Evolutionary conservation across 345 rosid species (phyloP), one percentile per base, ranked within the genome.

Genomic region (Atalantia buxifolia): DNA sequence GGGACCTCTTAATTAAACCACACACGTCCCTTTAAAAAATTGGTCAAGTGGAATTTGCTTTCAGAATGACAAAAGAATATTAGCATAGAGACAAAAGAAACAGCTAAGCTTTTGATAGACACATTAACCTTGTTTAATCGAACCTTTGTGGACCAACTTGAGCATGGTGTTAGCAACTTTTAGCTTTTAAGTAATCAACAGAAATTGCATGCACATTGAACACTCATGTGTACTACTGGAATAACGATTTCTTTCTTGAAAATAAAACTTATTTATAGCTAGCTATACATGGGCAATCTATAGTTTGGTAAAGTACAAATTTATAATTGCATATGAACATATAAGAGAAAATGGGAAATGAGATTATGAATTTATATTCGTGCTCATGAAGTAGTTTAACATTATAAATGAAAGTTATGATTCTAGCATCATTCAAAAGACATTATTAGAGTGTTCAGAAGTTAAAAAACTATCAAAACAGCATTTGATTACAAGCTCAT

Each of bases 51-150:
- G 42, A 38, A 42, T 76, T 78, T 80, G 71, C 80, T 72, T 78
- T 82, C 76, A 76, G 56, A 6, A 50, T 40, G 77, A 74, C 76
- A 27, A 70, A 31, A 31, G 2, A 31, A 31, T 31, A 31, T 74
- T 57, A 48, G 40, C 66, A 79, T 38, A 70, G 77, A 64, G 79
- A 76, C 63, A 75, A 74, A 42, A 71, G 48, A 24, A 82, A 76
- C 85, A 82, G 87, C 84, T 80, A 84, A 85, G 84, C 81, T 74
- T 28, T 66, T 78, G 81, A 85, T 56, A 14, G 61, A 69, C 80
- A 79, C 88, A 65, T 75, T 50, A 53, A 78, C 50, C 76, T 45
- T 84, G 79, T 73, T 79, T 66, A 79, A 78, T 73, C 69, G 77
- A 74, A 67, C 63, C 13, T 79, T 33, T 55, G 63, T 72, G 27